A percentile compares a stretch with the other conserved stretches of the same genome.
These are phyloP conservation scores for Suillus brevipes DNA, from an alignment of 768 basidiomycete species.

Conservation along the genomic window DNA sequence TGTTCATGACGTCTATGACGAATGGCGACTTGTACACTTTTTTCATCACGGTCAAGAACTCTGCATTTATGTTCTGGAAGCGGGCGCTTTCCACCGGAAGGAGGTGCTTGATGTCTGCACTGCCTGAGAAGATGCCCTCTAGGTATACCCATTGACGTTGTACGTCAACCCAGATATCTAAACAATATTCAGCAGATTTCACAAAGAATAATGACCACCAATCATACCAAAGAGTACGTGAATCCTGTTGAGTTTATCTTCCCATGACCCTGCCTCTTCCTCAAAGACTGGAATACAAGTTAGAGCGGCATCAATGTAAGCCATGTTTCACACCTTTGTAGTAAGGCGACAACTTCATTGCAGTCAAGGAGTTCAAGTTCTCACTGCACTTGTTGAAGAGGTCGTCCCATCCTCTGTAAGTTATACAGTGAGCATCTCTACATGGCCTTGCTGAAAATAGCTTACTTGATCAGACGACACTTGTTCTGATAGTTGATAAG, in stretches of 20 bases:
- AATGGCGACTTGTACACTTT: constrained; percentile 99
- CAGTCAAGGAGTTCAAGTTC: constrained; percentile 91
- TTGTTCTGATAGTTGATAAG: constrained; percentile 99
- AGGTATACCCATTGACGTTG: constrained; percentile 99
- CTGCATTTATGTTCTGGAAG: constrained; percentile 97
- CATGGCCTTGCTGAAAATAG: not conserved
- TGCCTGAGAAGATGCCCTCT: constrained; percentile 99
- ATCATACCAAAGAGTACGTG: constrained; percentile 89
- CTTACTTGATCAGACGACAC: constrained; percentile 87
- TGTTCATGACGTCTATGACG: constrained; percentile 95
- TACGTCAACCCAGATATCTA: constrained; percentile 99
- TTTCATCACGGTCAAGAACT: constrained; percentile 98
- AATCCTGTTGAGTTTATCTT: constrained; percentile 93
- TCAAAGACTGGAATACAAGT: constrained; percentile 64
- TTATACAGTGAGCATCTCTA: constrained; percentile 12
- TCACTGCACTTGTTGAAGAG: constrained; percentile 96
- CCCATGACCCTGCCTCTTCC: constrained; percentile 93
- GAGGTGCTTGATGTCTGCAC: constrained; percentile 98
- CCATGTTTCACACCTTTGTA: constrained; percentile 72
- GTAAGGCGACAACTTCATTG: constrained; percentile 98
- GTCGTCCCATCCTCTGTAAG: constrained; percentile 88
- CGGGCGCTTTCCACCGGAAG: constrained; percentile 97
- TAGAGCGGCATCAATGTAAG: not conserved
- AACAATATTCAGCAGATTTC: constrained; percentile 6
- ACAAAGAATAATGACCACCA: not conserved